phyloP scores from a whole-genome alignment of 2,329 filamentous ascomycete genomes.

The Aspergillus pseudoglaucus region DNA sequence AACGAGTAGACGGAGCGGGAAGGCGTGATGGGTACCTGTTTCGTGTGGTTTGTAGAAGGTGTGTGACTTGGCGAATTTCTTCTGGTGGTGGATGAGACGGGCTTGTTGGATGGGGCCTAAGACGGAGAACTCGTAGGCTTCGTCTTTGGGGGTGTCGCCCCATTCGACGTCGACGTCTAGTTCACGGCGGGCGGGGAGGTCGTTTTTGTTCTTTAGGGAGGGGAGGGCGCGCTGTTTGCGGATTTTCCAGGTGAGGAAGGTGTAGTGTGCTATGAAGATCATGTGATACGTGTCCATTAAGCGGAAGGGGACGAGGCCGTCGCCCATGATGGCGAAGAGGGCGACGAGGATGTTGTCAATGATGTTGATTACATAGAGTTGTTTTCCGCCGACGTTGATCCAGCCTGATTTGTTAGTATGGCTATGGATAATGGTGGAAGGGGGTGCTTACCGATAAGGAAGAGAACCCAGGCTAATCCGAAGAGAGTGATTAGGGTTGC shows the following conservation, averaged over 20 bases:
- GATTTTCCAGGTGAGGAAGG: constrained; percentile 57
- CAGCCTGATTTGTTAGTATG: constrained; percentile 45
- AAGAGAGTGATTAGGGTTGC: constrained; percentile 77
- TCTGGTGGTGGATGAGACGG: constrained; percentile 67
- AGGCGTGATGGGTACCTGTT: constrained; percentile 72
- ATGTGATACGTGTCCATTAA: constrained; percentile 82
- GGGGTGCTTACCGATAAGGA: constrained; percentile 61
- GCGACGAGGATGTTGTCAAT: constrained; percentile 67
- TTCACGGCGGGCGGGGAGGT: constrained; percentile 50
- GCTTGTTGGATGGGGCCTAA: constrained; percentile 61
- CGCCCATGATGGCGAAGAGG: constrained; percentile 64
- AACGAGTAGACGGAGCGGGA: constrained; percentile 66
- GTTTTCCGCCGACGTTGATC: constrained; percentile 71
- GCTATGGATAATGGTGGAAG: not conserved
- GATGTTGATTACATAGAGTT: constrained; percentile 63
- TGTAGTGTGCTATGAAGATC: constrained; percentile 72
- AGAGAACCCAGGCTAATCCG: constrained; percentile 82
- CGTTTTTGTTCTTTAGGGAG: constrained; percentile 60
- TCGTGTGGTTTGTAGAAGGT: constrained; percentile 88
- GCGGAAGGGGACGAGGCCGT: constrained; percentile 67
- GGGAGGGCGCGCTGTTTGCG: constrained; percentile 58
- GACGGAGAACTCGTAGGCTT: constrained; percentile 55
- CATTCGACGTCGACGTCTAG: constrained; percentile 41
- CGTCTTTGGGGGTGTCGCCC: constrained; percentile 36
- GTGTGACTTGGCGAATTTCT: constrained; percentile 73